Evolutionary conservation across 306 rosid species (phyloP).

Genomic region (Cucumis hystrix): DNA sequence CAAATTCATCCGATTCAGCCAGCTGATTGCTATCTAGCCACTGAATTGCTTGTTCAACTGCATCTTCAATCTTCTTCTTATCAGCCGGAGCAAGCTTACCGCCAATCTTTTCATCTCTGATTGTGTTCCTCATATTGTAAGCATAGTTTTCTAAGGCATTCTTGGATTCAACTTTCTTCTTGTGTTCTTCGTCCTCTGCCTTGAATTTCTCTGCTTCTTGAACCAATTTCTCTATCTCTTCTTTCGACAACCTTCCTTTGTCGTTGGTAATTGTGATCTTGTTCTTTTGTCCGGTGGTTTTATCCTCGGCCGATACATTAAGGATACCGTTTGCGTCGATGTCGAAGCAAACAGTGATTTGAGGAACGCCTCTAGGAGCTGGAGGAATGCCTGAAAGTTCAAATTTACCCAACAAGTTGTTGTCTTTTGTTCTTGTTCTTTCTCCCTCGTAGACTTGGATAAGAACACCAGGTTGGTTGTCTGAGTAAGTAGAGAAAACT

Average conservation of each 20-base stretch:
- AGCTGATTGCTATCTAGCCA: slow-evolving; percentile 64
- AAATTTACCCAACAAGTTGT: slow-evolving; percentile 62
- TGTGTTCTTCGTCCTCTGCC: slow-evolving; percentile 67
- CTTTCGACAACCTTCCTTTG: slow-evolving; percentile 63
- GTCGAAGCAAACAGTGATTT: slow-evolving; percentile 59
- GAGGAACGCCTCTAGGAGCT: slow-evolving; percentile 68
- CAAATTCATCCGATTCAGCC: slow-evolving; percentile 56
- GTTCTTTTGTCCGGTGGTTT: slow-evolving; percentile 66
- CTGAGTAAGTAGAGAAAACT: slow-evolving; percentile 55
- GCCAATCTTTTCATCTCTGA: slow-evolving; percentile 58
- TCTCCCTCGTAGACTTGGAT: slow-evolving; percentile 77
- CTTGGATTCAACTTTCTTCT: slow-evolving; percentile 63
- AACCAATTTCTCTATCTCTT: slow-evolving; percentile 71
- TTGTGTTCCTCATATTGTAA: slow-evolving; percentile 62
- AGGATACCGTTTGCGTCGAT: slow-evolving; percentile 64
- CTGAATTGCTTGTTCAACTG: slow-evolving; percentile 45
- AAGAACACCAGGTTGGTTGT: slow-evolving; percentile 65
- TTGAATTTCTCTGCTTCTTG: slow-evolving; percentile 77
- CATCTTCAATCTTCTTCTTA: slow-evolving; percentile 60
- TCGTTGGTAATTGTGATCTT: slow-evolving; percentile 72
- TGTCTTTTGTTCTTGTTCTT: slow-evolving; percentile 47
- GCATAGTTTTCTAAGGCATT: slow-evolving; percentile 65
- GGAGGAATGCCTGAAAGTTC: slow-evolving; percentile 76
- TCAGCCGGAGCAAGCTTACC: slow-evolving; percentile 38
- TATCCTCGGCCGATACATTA: slow-evolving; percentile 62